Base-by-base conservation (phyloP, 495 filamentous ascomycete genomes). In the Jackrogersella multiformis region DNA sequence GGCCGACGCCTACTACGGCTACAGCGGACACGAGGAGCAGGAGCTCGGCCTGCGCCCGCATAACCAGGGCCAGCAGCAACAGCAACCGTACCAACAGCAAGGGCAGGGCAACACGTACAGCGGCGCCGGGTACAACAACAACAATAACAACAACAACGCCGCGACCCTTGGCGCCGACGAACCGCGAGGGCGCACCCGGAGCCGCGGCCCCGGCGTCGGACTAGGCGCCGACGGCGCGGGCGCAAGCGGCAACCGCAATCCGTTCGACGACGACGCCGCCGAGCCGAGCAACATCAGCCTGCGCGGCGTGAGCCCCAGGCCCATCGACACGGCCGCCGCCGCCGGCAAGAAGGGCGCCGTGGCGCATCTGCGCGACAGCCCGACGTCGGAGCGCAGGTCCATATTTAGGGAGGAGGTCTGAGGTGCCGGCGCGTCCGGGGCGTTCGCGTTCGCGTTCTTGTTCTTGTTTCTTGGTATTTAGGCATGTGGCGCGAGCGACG, bases 1-100 rank as follows among this genome's bases (percentile, higher is more conserved):
- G 70, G 85, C 83, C 12, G 84, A 86, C 69, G 84, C 80, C 5
- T 56, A 61, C 34, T 74, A 74, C 44, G 75, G 76, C 0, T 73
- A 71, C 20, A 78, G 79, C 12, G 42, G 20, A 21, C 86, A 88
- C 61, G 82, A 91, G 63, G 89, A 90, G 77, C 84, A 88, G 68
- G 89, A 91, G 74, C 72, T 85, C 6, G 82, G 81, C 0, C 54
- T 80, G 32, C 76, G 73, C 41, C 23, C 1, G 35, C 24, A 26
- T 41, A 26, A 18, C 1, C 35, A 38, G 21, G 13, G 34, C 34
- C 45, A 24, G 5, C 7, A 48, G 36, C 45, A 58, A 41, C 15
- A 28, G 44, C 30, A 66, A 39, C 45, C 61, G 56, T 21, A 24
- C 3, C 38, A 74, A 64, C n/a, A 49, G 67, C 42, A 30, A 51